phyloP scores from a whole-genome alignment of 2,329 filamentous ascomycete genomes.

The Nannizziopsis barbatae region DNA sequence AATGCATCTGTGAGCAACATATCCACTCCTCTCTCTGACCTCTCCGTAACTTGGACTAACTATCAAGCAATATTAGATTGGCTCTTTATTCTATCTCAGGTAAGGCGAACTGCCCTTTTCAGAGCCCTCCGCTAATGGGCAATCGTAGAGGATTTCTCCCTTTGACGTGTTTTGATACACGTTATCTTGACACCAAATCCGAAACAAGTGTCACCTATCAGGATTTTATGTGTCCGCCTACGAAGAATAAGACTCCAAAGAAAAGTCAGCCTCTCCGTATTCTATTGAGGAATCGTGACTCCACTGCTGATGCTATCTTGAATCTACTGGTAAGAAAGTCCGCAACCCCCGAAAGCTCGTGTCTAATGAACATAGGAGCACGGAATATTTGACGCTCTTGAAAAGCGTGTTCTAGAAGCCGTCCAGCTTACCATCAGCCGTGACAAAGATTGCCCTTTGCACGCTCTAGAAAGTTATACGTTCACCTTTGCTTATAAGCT shows the following conservation, averaged over 20 bases:
- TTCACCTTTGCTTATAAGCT: slow-evolving; percentile 38
- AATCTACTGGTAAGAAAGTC: slow-evolving; percentile 36
- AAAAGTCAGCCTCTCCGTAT: slow-evolving; percentile 30
- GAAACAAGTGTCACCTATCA: slow-evolving; percentile 21
- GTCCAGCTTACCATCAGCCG: slow-evolving; percentile 40
- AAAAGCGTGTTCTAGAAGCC: slow-evolving; percentile 32
- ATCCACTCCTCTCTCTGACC: background rate
- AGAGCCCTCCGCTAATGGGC: slow-evolving; percentile 13
- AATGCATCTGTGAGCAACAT: slow-evolving; percentile 33
- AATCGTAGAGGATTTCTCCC: slow-evolving; percentile 25
- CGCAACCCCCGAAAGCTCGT: background rate
- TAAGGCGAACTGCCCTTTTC: slow-evolving; percentile 10
- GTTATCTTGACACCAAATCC: slow-evolving; percentile 24
- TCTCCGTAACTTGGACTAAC: slow-evolving; percentile 11
- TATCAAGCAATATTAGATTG: slow-evolving; percentile 20
- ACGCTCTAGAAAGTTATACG: slow-evolving; percentile 41
- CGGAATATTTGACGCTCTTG: slow-evolving; percentile 39
- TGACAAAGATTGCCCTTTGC: slow-evolving; percentile 25
- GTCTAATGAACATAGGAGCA: slow-evolving; percentile 31
- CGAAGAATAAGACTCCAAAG: slow-evolving; percentile 11
- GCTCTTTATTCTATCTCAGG: slow-evolving; percentile 29
- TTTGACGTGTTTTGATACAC: slow-evolving; percentile 27
- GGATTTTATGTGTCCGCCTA: slow-evolving; percentile 21
- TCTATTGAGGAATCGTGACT: slow-evolving; percentile 31
- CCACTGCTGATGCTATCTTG: slow-evolving; percentile 35